phyloP scores from a whole-genome alignment of 768 basidiomycete genomes.

The Xanthoconium purpureum region DNA sequence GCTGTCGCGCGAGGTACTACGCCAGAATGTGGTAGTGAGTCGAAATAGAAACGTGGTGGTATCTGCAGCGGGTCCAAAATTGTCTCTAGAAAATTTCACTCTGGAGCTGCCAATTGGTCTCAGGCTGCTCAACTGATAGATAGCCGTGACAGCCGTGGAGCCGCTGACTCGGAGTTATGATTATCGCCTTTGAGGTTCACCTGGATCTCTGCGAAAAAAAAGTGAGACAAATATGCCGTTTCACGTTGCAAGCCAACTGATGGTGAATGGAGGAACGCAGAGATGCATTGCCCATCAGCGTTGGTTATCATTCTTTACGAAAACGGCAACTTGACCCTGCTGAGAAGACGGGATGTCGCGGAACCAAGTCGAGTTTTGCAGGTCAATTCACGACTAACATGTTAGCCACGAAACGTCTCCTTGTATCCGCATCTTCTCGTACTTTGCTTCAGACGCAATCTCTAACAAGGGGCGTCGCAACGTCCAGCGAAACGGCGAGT shows the following conservation, averaged over 20 bases:
- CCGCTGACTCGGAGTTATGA: background rate
- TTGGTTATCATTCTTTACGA: background rate
- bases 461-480: constrained; percentile 16
- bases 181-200: background rate
- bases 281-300: too few relatives aligned
- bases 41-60: background rate
- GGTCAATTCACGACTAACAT: constrained; percentile 10
- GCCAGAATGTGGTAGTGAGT: background rate
- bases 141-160: background rate
- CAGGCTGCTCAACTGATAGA: too few relatives aligned
- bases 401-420: background rate
- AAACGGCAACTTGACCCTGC: constrained; percentile 4
- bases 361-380: background rate
- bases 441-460: background rate
- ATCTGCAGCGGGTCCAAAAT: background rate
- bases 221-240: background rate
- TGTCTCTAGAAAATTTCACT: too few relatives aligned
- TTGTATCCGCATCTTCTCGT: constrained; percentile 1
- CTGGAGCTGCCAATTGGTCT: too few relatives aligned
- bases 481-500: constrained; percentile 21
- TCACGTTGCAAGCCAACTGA: background rate
- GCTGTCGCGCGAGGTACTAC: too few relatives aligned
- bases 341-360: background rate
- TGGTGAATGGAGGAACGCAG: background rate
- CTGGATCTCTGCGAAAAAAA: background rate